Evolutionary conservation across 73 alveolate genomes (phyloP).

Genomic region (Uronychia setigera): DNA sequence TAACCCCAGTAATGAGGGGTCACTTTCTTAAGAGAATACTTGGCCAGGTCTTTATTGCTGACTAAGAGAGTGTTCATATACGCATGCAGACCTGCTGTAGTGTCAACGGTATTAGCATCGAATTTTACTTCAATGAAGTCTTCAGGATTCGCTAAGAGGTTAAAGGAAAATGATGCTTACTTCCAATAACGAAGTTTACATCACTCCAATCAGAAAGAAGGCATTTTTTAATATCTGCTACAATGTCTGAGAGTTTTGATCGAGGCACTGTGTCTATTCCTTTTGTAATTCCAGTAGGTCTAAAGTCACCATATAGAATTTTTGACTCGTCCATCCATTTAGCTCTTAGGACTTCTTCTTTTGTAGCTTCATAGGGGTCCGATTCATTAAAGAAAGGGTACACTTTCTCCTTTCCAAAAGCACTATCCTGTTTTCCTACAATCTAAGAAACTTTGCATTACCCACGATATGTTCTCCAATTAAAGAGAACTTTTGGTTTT

Average conservation of each 20-base stretch:
- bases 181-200: slow-evolving; percentile 64
- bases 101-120: slow-evolving; percentile 40
- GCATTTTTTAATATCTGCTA: slow-evolving; percentile 29
- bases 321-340: slow-evolving; percentile 69
- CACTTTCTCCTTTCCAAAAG: background rate
- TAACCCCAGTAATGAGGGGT: slow-evolving; percentile 57
- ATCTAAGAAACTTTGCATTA: background rate
- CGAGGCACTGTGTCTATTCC: slow-evolving; percentile 5
- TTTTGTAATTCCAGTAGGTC: slow-evolving; percentile 10
- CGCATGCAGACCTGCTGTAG: slow-evolving; percentile 63
- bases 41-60: slow-evolving; percentile 23
- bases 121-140: slow-evolving; percentile 67
- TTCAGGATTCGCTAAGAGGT: slow-evolving; percentile 45
- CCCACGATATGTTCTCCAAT: background rate
- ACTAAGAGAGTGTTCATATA: slow-evolving; percentile 49
- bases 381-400: slow-evolving; percentile 37
- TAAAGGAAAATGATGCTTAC: background rate
- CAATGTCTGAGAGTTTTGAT: slow-evolving; percentile 54
- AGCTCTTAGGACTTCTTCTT: slow-evolving; percentile 57
- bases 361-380: slow-evolving; percentile 70
- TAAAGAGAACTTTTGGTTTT: slow-evolving; percentile 4
- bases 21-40: slow-evolving; percentile 47
- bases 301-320: slow-evolving; percentile 60
- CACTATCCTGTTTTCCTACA: background rate
- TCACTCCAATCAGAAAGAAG: slow-evolving; percentile 68